phyloP scores from a whole-genome alignment of 192 early-diverging fungal genomes.

The Podochytrium sp. region DNA sequence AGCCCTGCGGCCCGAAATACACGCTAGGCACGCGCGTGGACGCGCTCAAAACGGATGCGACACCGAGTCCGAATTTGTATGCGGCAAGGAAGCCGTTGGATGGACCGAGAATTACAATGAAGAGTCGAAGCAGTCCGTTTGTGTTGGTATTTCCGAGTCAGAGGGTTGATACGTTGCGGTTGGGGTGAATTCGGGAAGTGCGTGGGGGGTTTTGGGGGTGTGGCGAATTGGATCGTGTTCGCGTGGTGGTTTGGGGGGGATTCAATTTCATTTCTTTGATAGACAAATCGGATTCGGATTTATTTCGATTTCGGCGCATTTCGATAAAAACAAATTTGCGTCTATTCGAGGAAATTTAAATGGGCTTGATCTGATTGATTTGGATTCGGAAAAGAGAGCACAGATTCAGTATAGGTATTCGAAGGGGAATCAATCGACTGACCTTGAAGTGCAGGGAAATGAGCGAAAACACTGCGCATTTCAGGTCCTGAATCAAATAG shows the following conservation, averaged over 20 bases:
- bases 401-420: neutral
- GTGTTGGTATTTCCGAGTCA: conserved; percentile 54
- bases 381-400: neutral
- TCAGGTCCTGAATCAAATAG: conserved; percentile 97
- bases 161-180: conserved; percentile 49
- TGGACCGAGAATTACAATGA: conserved; percentile 44
- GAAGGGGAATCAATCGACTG: neutral
- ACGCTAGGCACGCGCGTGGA: conserved; percentile 42
- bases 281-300: too few species aligned
- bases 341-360: neutral
- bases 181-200: conserved; percentile 16
- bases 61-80: conserved; percentile 53
- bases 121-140: conserved; percentile 51
- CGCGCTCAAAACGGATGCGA: conserved; percentile 15
- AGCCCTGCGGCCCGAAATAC: conserved; percentile 48
- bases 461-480: conserved; percentile 93
- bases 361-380: conserved; percentile 14
- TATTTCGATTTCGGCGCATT: too few species aligned
- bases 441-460: conserved; percentile 97
- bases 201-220: too few species aligned
- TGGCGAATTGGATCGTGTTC: too few species aligned
- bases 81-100: conserved; percentile 17
- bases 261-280: too few species aligned
- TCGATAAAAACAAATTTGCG: neutral
- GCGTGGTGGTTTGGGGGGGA: too few species aligned